Conservation (phyloP, 345 rosid species). For the Citrus maxima region DNA sequence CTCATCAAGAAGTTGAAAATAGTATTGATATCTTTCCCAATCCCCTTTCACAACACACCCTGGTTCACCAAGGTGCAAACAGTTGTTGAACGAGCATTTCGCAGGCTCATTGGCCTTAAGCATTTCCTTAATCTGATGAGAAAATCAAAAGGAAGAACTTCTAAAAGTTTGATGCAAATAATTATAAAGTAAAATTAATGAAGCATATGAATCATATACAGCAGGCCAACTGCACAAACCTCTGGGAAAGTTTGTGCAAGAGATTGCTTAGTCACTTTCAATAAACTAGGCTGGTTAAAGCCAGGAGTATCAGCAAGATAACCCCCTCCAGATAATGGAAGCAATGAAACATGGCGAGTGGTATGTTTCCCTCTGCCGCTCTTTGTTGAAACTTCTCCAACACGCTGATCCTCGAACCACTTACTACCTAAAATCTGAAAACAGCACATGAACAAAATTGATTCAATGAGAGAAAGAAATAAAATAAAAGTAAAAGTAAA, state of each 20-base stretch:
- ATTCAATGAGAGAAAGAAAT: neutral
- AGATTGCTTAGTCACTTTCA: slow-evolving; percentile 90
- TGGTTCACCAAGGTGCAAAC: slow-evolving; percentile 86
- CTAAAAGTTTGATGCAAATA: neutral
- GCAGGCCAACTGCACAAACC: slow-evolving; percentile 39
- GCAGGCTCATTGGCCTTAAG: slow-evolving; percentile 37
- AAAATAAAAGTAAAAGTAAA: neutral
- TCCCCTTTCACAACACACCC: slow-evolving; percentile 77
- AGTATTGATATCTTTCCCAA: slow-evolving; percentile 84
- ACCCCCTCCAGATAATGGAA: slow-evolving; percentile 75
- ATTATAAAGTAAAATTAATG: neutral
- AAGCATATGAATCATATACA: slow-evolving; percentile 5
- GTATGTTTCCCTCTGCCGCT: slow-evolving; percentile 95
- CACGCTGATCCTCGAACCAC: slow-evolving; percentile 77
- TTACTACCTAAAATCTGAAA: slow-evolving; percentile 66
- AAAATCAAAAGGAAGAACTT: neutral
- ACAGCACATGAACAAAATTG: neutral
- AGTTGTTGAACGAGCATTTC: slow-evolving; percentile 72
- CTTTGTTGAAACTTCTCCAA: slow-evolving; percentile 78
- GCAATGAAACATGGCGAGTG: slow-evolving; percentile 77
- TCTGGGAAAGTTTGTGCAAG: slow-evolving; percentile 83
- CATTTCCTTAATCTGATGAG: slow-evolving; percentile 46
- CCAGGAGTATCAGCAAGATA: slow-evolving; percentile 96
- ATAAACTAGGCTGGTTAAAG: slow-evolving; percentile 84
- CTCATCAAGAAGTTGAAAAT: slow-evolving; percentile 83